A percentile compares a stretch with the other conserved stretches of the same genome.
These are phyloP conservation scores for Nitzschia sp. DNA, from an alignment of 108 stramenopile species.

Conservation along the genomic window DNA sequence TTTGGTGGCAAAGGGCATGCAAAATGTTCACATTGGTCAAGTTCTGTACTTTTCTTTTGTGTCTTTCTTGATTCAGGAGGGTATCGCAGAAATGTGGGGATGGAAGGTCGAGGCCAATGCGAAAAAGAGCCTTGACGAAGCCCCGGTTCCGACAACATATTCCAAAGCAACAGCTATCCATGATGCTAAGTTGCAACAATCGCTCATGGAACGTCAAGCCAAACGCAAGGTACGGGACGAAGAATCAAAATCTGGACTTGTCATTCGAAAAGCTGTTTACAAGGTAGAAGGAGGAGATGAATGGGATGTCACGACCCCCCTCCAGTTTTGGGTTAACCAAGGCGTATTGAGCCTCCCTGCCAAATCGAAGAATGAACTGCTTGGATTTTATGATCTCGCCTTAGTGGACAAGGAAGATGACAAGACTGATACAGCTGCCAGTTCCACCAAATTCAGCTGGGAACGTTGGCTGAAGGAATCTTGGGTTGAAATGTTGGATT, in stretches of 20 bases:
- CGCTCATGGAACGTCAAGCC: constrained; percentile 58
- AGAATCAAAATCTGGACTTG: constrained; percentile 56
- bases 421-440: no score
- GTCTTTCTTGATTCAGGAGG: constrained; percentile 39
- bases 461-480: constrained; percentile 1
- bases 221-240: constrained; percentile 46
- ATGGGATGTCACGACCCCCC: constrained; percentile 62
- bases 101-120: constrained; percentile 12
- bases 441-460: not conserved
- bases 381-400: constrained; percentile 70
- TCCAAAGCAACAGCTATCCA: constrained; percentile 10
- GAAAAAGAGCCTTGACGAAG: not conserved
- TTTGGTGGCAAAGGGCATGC: constrained; percentile 14
- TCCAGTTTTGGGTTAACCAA: constrained; percentile 72
- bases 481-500: constrained; percentile 27
- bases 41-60: constrained; percentile 32
- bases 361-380: constrained; percentile 55
- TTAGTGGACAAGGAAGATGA: not conserved
- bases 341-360: constrained; percentile 51
- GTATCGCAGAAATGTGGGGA: constrained; percentile 33
- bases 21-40: constrained; percentile 16
- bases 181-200: constrained; percentile 53
- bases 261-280: constrained; percentile 61
- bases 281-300: constrained; percentile 27
- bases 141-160: not conserved